phyloP scores from a whole-genome alignment of 805 yeast species.

The Saturnispora kantuleensis region DNA sequence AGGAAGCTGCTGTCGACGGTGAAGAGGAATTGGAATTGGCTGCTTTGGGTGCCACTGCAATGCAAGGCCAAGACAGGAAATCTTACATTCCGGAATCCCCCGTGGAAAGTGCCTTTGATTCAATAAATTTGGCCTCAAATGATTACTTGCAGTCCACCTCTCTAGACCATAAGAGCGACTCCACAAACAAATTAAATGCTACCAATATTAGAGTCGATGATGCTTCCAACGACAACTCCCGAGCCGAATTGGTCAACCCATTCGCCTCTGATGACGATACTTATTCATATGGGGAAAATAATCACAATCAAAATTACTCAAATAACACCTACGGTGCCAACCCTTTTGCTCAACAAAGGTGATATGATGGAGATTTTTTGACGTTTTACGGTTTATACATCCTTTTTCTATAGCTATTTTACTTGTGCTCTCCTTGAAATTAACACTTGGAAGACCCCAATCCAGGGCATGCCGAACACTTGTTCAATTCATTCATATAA shows the following conservation, averaged over 20 bases:
- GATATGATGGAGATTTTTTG: background rate
- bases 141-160: background rate
- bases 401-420: background rate
- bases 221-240: slow-evolving; percentile 6
- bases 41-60: slow-evolving; percentile 63
- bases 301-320: background rate
- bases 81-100: slow-evolving; percentile 10
- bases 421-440: background rate
- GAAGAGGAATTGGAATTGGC: slow-evolving; percentile 51
- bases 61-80: slow-evolving; percentile 46
- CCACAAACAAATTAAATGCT: background rate
- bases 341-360: background rate
- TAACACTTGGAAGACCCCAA: too few species aligned
- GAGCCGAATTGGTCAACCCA: slow-evolving; percentile 8
- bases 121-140: slow-evolving; percentile 6
- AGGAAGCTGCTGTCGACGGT: slow-evolving; percentile 34
- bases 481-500: too few species aligned
- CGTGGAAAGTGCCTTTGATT: slow-evolving; percentile 4
- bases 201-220: background rate
- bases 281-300: background rate
- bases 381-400: background rate
- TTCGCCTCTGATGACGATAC: slow-evolving; percentile 7
- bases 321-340: slow-evolving; percentile 1
- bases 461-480: too few species aligned
- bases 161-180: background rate